Conservation (phyloP, 768 basidiomycete species). For the Serendipita indica region DNA sequence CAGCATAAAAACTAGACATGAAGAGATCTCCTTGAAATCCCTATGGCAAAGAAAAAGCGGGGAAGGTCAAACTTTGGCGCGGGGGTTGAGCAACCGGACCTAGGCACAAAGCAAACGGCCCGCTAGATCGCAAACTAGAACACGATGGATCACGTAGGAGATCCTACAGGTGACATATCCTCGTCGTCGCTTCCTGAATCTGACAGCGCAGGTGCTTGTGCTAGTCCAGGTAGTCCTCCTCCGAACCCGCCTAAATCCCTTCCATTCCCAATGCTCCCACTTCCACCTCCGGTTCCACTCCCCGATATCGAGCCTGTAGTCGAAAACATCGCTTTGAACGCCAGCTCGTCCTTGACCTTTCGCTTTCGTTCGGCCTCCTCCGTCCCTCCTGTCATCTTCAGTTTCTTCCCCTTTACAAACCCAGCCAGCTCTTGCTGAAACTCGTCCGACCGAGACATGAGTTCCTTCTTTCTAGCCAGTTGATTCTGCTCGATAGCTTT, state of each 20-base stretch:
- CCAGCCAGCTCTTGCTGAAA: slow-evolving; percentile 71
- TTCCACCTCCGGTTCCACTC: not conserved
- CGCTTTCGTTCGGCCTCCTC: slow-evolving; percentile 82
- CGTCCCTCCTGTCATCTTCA: slow-evolving; percentile 91
- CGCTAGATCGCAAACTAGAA: not conserved
- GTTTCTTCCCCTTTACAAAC: slow-evolving; percentile 75
- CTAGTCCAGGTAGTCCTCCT: slow-evolving; percentile 10
- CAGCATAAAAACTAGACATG: too few species aligned
- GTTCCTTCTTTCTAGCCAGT: slow-evolving; percentile 61
- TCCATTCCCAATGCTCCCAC: not conserved
- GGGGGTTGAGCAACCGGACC: too few species aligned
- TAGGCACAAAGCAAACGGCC: too few species aligned
- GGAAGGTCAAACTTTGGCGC: too few species aligned
- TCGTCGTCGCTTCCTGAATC: not conserved
- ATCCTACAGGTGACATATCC: slow-evolving; percentile 1
- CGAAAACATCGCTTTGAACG: slow-evolving; percentile 77
- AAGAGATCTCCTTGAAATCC: too few species aligned
- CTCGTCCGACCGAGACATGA: slow-evolving; percentile 59
- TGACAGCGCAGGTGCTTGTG: slow-evolving; percentile 4
- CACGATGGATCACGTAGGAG: not conserved
- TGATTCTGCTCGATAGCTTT: slow-evolving; percentile 88
- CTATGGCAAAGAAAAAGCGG: too few species aligned
- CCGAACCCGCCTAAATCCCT: not conserved
- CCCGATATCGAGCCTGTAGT: not conserved
- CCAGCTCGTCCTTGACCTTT: slow-evolving; percentile 68